Conservation (phyloP, 2,329 filamentous ascomycete genomes). For the Pseudocercospora eumusae region DNA sequence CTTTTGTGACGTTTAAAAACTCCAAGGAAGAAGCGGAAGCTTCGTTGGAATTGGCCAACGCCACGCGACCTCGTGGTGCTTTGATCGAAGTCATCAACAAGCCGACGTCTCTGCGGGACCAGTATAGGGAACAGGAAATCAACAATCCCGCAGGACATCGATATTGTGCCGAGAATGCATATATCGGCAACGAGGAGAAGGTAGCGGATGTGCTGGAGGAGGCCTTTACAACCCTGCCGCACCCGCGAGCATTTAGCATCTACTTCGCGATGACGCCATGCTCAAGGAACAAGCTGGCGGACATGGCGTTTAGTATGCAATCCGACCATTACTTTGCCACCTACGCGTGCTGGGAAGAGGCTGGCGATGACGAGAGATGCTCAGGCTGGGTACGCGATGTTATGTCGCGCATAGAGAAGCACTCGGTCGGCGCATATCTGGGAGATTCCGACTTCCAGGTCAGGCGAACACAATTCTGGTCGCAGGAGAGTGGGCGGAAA, state of each 20-base stretch:
- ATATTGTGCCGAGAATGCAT: constrained; percentile 56
- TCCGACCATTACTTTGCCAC: constrained; percentile 59
- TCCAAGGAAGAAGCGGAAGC: constrained; percentile 4
- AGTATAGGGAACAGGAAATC: constrained; percentile 49
- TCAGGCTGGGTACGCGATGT: constrained; percentile 48
- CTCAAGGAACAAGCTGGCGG: constrained; percentile 45
- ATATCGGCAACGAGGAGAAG: constrained; percentile 52
- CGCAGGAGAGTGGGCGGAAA: constrained; percentile 44
- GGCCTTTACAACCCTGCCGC: constrained; percentile 53
- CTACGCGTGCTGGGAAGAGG: constrained; percentile 55
- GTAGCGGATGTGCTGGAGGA: constrained; percentile 49
- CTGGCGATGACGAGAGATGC: constrained; percentile 49
- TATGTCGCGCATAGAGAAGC: constrained; percentile 42
- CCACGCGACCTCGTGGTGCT: constrained; percentile 28
- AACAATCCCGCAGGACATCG: constrained; percentile 55
- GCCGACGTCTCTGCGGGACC: constrained; percentile 44
- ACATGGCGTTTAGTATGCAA: constrained; percentile 59
- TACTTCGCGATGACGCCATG: constrained; percentile 57
- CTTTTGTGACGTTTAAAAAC: constrained; percentile 5
- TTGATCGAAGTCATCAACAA: constrained; percentile 44
- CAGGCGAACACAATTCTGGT: constrained; percentile 53
- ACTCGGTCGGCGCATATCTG: constrained; percentile 55
- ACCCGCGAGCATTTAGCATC: constrained; percentile 49
- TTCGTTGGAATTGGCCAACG: neutral
- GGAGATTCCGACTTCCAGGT: constrained; percentile 58